A percentile compares a stretch with the other conserved stretches of the same genome.
phyloP scores from a whole-genome alignment of 345 rosid species.

The Salix arbutifolia region DNA sequence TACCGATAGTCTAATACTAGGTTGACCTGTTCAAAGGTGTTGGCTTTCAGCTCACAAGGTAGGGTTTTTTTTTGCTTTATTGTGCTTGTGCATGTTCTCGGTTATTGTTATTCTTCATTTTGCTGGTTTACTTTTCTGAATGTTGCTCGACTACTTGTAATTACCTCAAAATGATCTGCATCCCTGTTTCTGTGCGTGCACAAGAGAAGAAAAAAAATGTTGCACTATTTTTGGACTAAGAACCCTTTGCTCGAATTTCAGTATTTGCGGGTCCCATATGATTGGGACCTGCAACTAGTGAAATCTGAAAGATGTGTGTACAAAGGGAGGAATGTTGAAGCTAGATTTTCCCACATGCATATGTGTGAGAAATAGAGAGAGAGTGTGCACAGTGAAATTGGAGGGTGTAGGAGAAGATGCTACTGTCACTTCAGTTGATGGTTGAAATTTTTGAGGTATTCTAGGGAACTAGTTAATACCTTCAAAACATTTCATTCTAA shows the following conservation, averaged over 20 bases:
- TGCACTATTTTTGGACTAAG: neutral
- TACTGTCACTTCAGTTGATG: neutral
- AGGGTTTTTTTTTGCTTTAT: neutral
- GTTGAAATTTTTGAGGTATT: neutral
- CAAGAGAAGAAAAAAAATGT: neutral
- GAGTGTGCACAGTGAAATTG: neutral
- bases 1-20: neutral
- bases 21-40: neutral
- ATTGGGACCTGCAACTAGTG: neutral
- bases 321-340: neutral
- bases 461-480: neutral
- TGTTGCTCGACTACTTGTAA: neutral
- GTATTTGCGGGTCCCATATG: neutral
- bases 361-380: neutral
- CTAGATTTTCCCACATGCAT: neutral
- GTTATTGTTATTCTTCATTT: neutral
- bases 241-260: neutral
- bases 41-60: neutral
- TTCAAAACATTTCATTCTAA: neutral
- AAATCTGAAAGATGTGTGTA: neutral
- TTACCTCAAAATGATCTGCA: neutral
- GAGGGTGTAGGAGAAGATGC: neutral
- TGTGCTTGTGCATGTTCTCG: neutral
- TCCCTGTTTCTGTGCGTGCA: neutral
- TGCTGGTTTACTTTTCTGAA: neutral